Conservation (phyloP, 2,329 filamentous ascomycete species). For the Dactylella cylindrospora region DNA sequence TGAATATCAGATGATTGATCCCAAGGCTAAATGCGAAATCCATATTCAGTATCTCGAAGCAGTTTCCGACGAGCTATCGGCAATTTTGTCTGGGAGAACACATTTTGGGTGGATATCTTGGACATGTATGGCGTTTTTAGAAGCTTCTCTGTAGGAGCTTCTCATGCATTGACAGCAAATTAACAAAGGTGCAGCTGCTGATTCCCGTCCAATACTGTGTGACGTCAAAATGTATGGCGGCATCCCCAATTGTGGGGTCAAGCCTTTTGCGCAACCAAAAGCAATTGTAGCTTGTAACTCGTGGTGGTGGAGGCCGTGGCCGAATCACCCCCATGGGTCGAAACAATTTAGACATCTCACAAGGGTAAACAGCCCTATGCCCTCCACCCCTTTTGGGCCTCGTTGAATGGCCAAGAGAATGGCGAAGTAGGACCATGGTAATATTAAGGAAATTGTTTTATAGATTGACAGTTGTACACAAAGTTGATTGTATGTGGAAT, state of each 20-base stretch:
- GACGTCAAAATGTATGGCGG: constrained; percentile 30
- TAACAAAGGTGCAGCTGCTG: constrained; percentile 40
- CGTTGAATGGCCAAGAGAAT: constrained; percentile 1
- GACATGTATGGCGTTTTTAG: no score
- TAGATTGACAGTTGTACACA: no score
- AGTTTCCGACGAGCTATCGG: constrained; percentile 20
- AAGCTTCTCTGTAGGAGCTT: constrained; percentile 17
- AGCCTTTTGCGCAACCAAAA: no score
- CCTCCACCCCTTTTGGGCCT: background rate
- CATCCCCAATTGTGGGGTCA: constrained; percentile 26
- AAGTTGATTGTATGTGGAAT: background rate
- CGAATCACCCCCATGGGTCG: constrained; percentile 7
- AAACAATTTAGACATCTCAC: constrained; percentile 9
- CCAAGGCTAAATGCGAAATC: no score
- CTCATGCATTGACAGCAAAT: constrained; percentile 38
- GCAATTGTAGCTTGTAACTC: background rate
- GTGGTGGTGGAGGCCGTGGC: background rate
- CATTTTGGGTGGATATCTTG: no score
- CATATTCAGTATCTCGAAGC: constrained; percentile 13
- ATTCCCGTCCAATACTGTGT: constrained; percentile 5
- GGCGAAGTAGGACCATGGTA: background rate
- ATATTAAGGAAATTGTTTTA: background rate
- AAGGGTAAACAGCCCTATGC: constrained; percentile 25
- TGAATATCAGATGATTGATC: constrained; percentile 9
- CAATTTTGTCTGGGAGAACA: no score